Conservation (phyloP, 192 early-diverging fungal species). For the Backusella luteola region DNA sequence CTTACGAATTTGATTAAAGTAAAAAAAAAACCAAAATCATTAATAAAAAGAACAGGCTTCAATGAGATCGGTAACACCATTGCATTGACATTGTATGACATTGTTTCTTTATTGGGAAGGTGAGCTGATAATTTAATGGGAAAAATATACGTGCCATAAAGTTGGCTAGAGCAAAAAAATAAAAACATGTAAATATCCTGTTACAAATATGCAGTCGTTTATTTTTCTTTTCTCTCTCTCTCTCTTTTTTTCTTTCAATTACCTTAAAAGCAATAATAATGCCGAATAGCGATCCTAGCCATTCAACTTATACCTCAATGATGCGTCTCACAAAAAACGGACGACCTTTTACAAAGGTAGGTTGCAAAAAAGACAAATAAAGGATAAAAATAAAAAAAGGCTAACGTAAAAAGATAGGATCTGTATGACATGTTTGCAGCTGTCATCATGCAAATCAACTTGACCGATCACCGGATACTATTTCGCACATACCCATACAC, state of each 20-base stretch:
- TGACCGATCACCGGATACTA: conserved; percentile 42
- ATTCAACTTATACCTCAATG: conserved; percentile 14
- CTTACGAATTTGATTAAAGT: not conserved
- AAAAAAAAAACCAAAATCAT: not conserved
- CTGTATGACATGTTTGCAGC: conserved; percentile 52
- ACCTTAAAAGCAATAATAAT: not conserved
- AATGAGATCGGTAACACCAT: not conserved
- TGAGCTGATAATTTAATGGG: not conserved
- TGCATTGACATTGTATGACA: not conserved
- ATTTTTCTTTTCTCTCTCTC: not conserved
- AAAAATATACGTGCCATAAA: not conserved
- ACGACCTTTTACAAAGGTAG: conserved; percentile 16
- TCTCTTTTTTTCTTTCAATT: not conserved
- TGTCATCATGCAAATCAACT: conserved; percentile 44
- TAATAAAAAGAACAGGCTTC: not conserved
- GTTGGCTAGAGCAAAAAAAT: not conserved
- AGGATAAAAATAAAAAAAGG: not conserved
- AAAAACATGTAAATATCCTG: not conserved
- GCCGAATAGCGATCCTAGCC: not conserved
- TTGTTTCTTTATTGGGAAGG: not conserved
- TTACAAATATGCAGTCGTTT: not conserved
- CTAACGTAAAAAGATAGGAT: conserved; percentile 32
- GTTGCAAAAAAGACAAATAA: not conserved
- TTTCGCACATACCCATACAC: conserved; percentile 48
- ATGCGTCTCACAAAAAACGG: conserved; percentile 10